Base-by-base conservation (phyloP, 352 stramenopile genomes). In the Phytopythium cucurbitacearum region DNA sequence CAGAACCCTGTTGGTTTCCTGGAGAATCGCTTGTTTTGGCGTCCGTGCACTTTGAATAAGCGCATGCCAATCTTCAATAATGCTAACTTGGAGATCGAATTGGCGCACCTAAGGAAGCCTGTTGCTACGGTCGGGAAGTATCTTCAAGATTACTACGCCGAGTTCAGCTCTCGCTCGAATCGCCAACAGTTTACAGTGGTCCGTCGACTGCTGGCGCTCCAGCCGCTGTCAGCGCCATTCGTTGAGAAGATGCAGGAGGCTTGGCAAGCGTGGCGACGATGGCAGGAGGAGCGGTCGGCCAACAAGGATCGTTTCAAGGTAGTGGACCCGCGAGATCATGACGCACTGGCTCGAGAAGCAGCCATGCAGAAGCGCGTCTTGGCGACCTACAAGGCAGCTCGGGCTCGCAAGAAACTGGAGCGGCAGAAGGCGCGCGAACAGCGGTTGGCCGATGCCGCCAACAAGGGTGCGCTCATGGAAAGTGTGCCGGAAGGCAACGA, bases 271-370 rank as follows among this genome's bases (percentile, higher is more conserved):
- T 90, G 80, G 80, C 57, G 56, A 5, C 52, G 69, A 39, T 91
- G 78, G 80, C 64, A 84, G 54, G 35, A 49, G 4, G 60, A 69
- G 11, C 72, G 81, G 2, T 79, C 89, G 43, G 60, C 56, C 21
- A 85, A 76, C 48, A 89, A 83, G 56, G 66, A 88, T 39, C 76
- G 77, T 34, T 91, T 84, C 57, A 81, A 71, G 32, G 76, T 91
- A 15, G 58, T 64, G 7, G 82, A 91, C 44, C 78, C 76, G 39
- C 76, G 80, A 13, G 61, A 75, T 13, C 49, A 64, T 1, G 76
- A 90, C 16, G 59, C 63, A 21, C 56, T 87, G 21, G 76, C 71
- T 6, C 71, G 78, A 36, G 71, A 87, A 51, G 35, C 48, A 2
- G 61, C 63, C 2, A 68, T 91, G 64, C 73, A 89, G 48, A 84